A percentile compares a stretch with the other conserved stretches of the same genome.
Conservation (phyloP, 176 grass and related monocot genomes). For the Oryza nivara region DNA sequence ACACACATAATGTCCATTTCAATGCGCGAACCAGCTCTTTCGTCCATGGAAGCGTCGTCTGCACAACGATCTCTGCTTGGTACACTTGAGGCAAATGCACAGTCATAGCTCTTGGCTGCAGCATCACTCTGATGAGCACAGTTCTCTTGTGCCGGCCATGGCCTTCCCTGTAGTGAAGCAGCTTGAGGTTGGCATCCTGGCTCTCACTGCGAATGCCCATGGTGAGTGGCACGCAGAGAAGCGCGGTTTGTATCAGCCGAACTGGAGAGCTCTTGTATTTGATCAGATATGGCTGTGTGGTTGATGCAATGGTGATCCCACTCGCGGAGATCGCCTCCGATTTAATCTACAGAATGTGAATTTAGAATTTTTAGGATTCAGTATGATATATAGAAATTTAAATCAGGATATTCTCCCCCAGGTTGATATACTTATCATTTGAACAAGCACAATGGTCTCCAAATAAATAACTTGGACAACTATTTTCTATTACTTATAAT, state of each 20-base stretch:
- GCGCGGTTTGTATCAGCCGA: slow-evolving; percentile 26
- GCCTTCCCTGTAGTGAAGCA: slow-evolving; percentile 44
- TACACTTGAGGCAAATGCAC: slow-evolving; percentile 44
- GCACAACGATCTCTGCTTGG: slow-evolving; percentile 35
- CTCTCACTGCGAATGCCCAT: slow-evolving; percentile 16
- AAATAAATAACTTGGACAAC: no score
- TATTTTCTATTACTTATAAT: no score
- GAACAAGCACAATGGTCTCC: no score
- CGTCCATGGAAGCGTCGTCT: slow-evolving; percentile 35
- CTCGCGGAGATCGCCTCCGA: slow-evolving; percentile 35
- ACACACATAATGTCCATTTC: slow-evolving; percentile 50
- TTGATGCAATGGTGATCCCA: slow-evolving; percentile 27
- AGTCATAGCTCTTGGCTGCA: slow-evolving; percentile 46
- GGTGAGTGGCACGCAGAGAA: slow-evolving; percentile 35
- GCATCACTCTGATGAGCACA: slow-evolving; percentile 29
- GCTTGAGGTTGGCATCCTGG: slow-evolving; percentile 27
- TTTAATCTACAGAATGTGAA: slow-evolving; percentile 23
- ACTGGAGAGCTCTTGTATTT: slow-evolving; percentile 47
- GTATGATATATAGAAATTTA: not conserved
- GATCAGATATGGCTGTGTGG: slow-evolving; percentile 42
- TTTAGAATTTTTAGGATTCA: not conserved
- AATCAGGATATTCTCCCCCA: not conserved
- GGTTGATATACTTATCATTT: no score
- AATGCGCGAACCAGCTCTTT: slow-evolving; percentile 19
- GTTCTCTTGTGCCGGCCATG: slow-evolving; percentile 36